Evolutionary conservation across 495 filamentous ascomycete species (phyloP).

Genomic region (Tirmania nivea): DNA sequence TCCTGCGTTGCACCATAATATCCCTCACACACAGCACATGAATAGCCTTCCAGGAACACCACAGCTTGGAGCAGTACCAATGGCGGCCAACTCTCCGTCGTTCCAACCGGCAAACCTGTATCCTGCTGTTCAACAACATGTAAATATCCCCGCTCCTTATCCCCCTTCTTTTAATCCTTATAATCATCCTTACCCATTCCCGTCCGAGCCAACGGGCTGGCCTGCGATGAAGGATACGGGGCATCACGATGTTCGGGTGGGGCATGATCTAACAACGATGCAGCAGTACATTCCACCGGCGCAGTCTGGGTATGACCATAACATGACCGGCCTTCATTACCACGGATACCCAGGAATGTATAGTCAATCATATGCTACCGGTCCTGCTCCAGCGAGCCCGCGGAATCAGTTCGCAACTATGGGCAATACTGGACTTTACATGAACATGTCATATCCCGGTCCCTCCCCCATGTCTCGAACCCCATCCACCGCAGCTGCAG

Average conservation of each 20-base stretch:
- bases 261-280: not conserved
- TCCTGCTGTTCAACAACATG: not conserved
- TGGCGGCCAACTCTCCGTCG: not conserved
- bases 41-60: not conserved
- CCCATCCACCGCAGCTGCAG: not conserved
- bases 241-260: too few relatives aligned
- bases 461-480: constrained; percentile 2
- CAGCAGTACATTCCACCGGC: not conserved
- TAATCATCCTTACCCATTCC: not conserved
- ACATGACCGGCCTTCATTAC: not conserved
- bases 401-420: constrained; percentile 2
- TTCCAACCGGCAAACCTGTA: not conserved
- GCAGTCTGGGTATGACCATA: not conserved
- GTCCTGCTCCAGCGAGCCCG: not conserved
- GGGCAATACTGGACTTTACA: constrained; percentile 7
- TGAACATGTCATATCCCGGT: constrained; percentile 3
- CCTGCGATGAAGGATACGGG: not conserved
- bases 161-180: not conserved
- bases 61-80: not conserved
- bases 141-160: not conserved
- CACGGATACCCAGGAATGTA: not conserved
- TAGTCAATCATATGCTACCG: not conserved
- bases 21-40: not conserved
- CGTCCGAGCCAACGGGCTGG: not conserved
- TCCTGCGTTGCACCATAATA: not conserved